These are phyloP conservation scores for Citrus maxima DNA, from an alignment of 345 rosid genomes.

Conservation along the genomic window DNA sequence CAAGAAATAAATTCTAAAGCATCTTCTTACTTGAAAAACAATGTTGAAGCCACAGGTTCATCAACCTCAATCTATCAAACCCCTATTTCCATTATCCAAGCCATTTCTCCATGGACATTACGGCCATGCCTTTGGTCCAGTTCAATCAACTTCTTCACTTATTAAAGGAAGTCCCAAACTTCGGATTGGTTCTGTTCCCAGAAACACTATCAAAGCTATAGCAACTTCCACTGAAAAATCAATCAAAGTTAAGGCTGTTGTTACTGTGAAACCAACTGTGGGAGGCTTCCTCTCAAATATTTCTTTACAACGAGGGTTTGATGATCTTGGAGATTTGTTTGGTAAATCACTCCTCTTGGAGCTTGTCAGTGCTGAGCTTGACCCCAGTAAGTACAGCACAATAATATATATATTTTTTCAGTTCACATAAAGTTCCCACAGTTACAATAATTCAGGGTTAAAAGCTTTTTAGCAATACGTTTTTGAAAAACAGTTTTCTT, in stretches of 20 bases:
- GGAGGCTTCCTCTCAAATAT: constrained; percentile 27
- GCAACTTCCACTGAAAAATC: background rate
- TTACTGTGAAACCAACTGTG: constrained; percentile 31
- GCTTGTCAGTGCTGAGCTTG: constrained; percentile 56
- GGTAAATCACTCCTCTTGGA: constrained; percentile 52
- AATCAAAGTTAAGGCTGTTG: constrained; percentile 32
- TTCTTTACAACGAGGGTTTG: constrained; percentile 31
- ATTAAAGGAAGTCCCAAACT: background rate
- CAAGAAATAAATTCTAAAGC: background rate
- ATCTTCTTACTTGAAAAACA: background rate
- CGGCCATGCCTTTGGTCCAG: background rate
- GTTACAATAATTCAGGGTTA: background rate
- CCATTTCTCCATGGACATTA: constrained; percentile 28
- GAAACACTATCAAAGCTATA: constrained; percentile 19
- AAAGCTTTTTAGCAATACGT: no score
- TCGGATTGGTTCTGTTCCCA: background rate
- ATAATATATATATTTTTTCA: no score
- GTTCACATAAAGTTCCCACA: no score
- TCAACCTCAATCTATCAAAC: constrained; percentile 8
- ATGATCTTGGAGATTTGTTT: constrained; percentile 41
- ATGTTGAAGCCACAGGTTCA: constrained; percentile 38
- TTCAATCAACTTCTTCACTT: background rate
- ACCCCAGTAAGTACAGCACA: constrained; percentile 36
- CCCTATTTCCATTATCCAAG: constrained; percentile 17
- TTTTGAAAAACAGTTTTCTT: no score